These are phyloP conservation scores for Trichoderma sp. DNA, from an alignment of 2,329 filamentous ascomycete genomes.

Conservation along the genomic window DNA sequence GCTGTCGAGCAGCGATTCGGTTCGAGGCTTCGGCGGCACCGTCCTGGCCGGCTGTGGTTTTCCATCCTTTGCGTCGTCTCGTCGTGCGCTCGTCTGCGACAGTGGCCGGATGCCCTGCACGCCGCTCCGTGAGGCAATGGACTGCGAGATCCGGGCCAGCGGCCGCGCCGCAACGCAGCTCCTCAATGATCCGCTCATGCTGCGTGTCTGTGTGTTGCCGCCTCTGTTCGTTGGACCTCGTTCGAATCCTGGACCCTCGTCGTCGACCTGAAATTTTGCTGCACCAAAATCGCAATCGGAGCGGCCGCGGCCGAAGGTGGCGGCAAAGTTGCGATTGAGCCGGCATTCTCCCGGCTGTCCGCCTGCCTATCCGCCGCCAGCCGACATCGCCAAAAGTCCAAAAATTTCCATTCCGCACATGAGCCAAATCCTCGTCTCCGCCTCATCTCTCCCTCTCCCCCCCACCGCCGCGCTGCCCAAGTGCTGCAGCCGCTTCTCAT, in stretches of 20 bases:
- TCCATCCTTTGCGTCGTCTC: conserved; percentile 34
- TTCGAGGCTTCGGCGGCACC: conserved; percentile 35
- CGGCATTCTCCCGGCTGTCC: conserved; percentile 43
- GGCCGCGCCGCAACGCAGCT: conserved; percentile 49
- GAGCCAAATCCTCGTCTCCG: conserved; percentile 33
- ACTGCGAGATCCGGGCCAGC: conserved; percentile 38
- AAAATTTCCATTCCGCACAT: conserved; percentile 42
- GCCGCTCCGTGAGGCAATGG: conserved; percentile 31
- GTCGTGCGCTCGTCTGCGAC: conserved; percentile 44
- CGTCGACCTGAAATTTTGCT: conserved; percentile 21
- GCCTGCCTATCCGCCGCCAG: conserved; percentile 41
- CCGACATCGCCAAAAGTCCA: conserved; percentile 42
- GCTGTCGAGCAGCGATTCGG: conserved; percentile 40
- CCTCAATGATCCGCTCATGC: conserved; percentile 50
- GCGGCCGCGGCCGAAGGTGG: conserved; percentile 7
- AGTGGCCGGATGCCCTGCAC: conserved; percentile 41
- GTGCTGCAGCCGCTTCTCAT: conserved; percentile 33
- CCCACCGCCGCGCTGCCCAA: conserved; percentile 31
- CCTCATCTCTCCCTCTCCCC: conserved; percentile 32
- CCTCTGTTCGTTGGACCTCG: too few relatives aligned
- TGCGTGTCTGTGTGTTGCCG: conserved; percentile 31
- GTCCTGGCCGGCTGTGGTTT: conserved; percentile 33
- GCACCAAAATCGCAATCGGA: conserved; percentile 10
- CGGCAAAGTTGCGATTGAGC: conserved; percentile 36
- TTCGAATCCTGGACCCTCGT: conserved; percentile 22